phyloP scores from a whole-genome alignment of 2,329 filamentous ascomycete species.

The Aspergillus arachidicola region DNA sequence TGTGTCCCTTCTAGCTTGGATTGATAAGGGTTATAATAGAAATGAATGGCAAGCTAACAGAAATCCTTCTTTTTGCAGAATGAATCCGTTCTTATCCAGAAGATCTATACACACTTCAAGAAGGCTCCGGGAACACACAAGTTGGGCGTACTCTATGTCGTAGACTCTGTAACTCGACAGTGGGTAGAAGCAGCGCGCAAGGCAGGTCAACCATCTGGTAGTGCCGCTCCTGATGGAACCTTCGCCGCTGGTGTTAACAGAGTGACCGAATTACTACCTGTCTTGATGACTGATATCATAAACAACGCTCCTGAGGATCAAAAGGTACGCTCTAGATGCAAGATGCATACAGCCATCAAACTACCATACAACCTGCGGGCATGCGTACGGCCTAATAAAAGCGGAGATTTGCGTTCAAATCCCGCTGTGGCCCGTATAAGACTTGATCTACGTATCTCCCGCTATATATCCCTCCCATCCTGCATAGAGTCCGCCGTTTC shows the following conservation, averaged over 20 bases:
- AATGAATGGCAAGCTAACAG: slow-evolving; percentile 25
- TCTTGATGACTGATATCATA: slow-evolving; percentile 93
- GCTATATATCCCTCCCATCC: slow-evolving; percentile 22
- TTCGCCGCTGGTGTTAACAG: slow-evolving; percentile 93
- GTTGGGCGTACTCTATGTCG: slow-evolving; percentile 97
- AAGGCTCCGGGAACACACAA: slow-evolving; percentile 94
- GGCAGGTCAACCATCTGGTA: slow-evolving; percentile 78
- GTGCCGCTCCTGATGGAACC: slow-evolving; percentile 82
- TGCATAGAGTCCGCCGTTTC: slow-evolving; percentile 28
- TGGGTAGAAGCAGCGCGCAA: slow-evolving; percentile 96
- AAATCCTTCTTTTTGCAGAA: slow-evolving; percentile 60
- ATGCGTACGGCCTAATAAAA: slow-evolving; percentile 26
- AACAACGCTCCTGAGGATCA: slow-evolving; percentile 86
- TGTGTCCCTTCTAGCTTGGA: slow-evolving; percentile 7
- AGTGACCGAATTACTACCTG: slow-evolving; percentile 92
- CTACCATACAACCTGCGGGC: slow-evolving; percentile 36
- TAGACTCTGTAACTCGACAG: slow-evolving; percentile 99
- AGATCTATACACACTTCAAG: slow-evolving; percentile 96
- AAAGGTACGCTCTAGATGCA: slow-evolving; percentile 75
- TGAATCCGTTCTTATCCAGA: slow-evolving; percentile 92
- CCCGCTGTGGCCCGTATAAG: slow-evolving; percentile 26
- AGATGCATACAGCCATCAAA: slow-evolving; percentile 24
- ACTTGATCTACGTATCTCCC: slow-evolving; percentile 29
- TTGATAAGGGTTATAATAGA: background rate
- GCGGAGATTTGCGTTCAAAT: slow-evolving; percentile 34